Percentiles rank a stretch among this genome's conserved stretches.
Conservation (phyloP, 495 filamentous ascomycete species). For the Lasiosphaeria miniovina region DNA sequence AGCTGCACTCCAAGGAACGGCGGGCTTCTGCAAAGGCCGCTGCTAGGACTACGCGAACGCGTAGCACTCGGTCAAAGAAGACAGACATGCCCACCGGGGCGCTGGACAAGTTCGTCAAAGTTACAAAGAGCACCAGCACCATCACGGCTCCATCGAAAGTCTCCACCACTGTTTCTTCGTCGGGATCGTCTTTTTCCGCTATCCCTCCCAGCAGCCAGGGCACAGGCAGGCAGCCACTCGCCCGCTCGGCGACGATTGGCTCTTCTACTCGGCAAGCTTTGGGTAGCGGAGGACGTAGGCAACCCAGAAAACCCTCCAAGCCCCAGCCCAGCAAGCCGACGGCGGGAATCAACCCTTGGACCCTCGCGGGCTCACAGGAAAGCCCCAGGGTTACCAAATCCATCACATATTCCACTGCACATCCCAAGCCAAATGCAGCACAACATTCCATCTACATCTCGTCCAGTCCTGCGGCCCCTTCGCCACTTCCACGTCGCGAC, state of each 20-base stretch:
- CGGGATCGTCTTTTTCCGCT: constrained; percentile 1
- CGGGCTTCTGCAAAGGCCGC: constrained; percentile 25
- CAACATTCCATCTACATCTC: constrained; percentile 40
- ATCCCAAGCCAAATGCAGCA: constrained; percentile 7
- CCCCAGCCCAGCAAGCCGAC: constrained; percentile 21
- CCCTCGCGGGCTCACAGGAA: constrained; percentile 39
- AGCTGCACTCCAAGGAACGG: constrained; percentile 46
- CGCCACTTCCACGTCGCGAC: constrained; percentile 20
- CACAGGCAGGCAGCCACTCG: not conserved
- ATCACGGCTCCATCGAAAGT: constrained; percentile 5
- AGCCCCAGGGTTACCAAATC: constrained; percentile 31
- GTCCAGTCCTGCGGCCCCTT: constrained; percentile 37
- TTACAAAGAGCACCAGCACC: constrained; percentile 31
- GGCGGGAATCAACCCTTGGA: constrained; percentile 41
- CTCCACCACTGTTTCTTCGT: constrained; percentile 1
- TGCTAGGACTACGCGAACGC: constrained; percentile 17
- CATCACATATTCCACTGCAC: constrained; percentile 13
- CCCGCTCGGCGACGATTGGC: constrained; percentile 9
- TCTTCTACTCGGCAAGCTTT: constrained; percentile 9
- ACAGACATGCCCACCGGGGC: constrained; percentile 25
- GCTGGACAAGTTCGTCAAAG: constrained; percentile 38
- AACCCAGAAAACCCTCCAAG: constrained; percentile 27
- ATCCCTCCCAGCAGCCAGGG: not conserved
- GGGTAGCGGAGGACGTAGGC: constrained; percentile 29
- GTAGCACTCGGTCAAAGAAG: constrained; percentile 17